Conservation (phyloP, 106 monocot genomes). For the Amphibolis antarctica region DNA sequence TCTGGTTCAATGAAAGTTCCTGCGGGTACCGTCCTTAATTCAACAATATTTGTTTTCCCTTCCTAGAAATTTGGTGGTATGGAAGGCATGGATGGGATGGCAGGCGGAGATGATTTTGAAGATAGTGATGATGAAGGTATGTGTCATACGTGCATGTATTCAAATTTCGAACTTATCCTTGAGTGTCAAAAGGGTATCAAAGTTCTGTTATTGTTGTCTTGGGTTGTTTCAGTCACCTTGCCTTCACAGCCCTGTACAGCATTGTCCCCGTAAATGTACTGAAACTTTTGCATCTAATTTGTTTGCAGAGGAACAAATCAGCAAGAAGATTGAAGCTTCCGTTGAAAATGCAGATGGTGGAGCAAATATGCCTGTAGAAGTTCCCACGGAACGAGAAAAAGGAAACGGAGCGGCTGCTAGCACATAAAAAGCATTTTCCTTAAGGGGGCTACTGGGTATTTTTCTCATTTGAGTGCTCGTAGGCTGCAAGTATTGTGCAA, state of each 20-base stretch:
- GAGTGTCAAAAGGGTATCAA: no score
- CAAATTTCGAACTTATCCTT: no score
- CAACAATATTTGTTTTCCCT: not conserved
- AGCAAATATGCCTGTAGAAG: conserved; percentile 11
- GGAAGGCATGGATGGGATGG: conserved; percentile 26
- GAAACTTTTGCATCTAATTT: not conserved
- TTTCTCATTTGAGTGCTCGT: no score
- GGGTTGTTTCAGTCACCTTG: no score
- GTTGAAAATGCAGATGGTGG: conserved; percentile 8
- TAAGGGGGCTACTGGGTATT: no score
- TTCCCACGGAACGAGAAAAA: not conserved
- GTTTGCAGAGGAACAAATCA: not conserved
- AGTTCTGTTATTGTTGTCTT: no score
- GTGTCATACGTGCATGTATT: not conserved
- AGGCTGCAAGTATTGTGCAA: no score
- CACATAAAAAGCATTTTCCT: not conserved
- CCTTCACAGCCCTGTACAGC: no score
- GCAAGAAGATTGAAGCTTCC: conserved; percentile 17
- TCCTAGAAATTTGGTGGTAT: conserved; percentile 61
- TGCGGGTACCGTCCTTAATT: no score
- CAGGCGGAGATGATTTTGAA: conserved; percentile 48
- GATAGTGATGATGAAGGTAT: conserved; percentile 63
- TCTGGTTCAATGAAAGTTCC: not conserved
- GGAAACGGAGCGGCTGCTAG: conserved; percentile 19
- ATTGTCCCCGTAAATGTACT: no score